phyloP scores from a whole-genome alignment of 345 rosid genomes.

The Stellera chamaejasme region DNA sequence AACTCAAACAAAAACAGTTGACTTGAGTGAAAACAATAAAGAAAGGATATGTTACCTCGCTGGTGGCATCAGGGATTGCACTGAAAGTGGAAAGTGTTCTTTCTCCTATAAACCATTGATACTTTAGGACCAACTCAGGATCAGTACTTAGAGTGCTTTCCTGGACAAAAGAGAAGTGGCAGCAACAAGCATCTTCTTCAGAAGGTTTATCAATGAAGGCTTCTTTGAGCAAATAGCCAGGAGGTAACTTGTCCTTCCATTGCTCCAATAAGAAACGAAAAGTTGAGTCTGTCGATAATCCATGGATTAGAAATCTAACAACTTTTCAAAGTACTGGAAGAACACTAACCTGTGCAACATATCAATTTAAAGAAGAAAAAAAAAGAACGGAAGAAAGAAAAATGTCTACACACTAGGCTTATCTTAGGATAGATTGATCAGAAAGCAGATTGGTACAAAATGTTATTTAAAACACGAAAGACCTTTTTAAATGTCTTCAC shows the following conservation, averaged over 20 bases:
- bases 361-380: too few species aligned
- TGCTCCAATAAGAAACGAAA: conserved; percentile 68
- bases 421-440: too few species aligned
- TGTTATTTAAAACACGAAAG: too few species aligned
- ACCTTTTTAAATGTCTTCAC: too few species aligned
- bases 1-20: background rate
- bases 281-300: conserved; percentile 57
- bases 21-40: background rate
- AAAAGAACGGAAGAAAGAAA: too few species aligned
- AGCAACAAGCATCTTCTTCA: conserved; percentile 82
- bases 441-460: too few species aligned
- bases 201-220: conserved; percentile 80
- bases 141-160: conserved; percentile 46
- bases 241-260: conserved; percentile 76
- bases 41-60: conserved; percentile 48
- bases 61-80: conserved; percentile 65
- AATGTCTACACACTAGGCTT: too few species aligned
- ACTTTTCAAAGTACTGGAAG: too few species aligned
- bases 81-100: conserved; percentile 62
- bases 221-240: conserved; percentile 69
- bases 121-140: conserved; percentile 48
- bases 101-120: conserved; percentile 85
- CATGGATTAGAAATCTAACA: too few species aligned
- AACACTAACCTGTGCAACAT: too few species aligned
- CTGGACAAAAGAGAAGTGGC: conserved; percentile 63